phyloP scores from a whole-genome alignment of 2,329 filamentous ascomycete genomes.

The Rhinocladiella mackenziei region DNA sequence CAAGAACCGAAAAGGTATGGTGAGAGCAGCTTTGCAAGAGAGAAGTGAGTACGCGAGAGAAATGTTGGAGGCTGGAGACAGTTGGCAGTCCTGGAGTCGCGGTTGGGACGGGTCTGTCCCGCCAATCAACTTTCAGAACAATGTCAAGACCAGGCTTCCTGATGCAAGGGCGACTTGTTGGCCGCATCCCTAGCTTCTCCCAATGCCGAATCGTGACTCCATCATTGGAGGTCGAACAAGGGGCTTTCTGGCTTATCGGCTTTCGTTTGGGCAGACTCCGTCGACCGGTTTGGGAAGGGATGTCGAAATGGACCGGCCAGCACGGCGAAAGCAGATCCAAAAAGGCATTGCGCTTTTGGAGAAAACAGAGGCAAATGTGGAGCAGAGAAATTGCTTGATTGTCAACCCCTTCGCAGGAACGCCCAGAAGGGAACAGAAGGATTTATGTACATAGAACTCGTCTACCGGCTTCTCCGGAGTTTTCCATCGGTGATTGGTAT shows the following conservation, averaged over 20 bases:
- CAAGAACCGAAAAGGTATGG: background rate
- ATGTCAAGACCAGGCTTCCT: constrained; percentile 20
- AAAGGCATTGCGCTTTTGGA: too few species aligned
- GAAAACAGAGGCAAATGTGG: background rate
- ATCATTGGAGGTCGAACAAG: constrained; percentile 11
- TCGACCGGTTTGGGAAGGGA: too few species aligned
- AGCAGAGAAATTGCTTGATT: constrained; percentile 26
- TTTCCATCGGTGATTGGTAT: constrained; percentile 19
- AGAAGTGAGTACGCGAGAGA: constrained; percentile 20
- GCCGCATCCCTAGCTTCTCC: constrained; percentile 19
- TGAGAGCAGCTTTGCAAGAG: constrained; percentile 16
- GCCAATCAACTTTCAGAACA: constrained; percentile 22
- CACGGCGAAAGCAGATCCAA: too few species aligned
- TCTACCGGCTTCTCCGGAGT: constrained; percentile 27
- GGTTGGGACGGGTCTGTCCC: constrained; percentile 8
- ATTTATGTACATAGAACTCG: constrained; percentile 27
- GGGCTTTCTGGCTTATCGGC: constrained; percentile 7
- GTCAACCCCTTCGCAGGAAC: constrained; percentile 19
- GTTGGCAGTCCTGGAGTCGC: constrained; percentile 17
- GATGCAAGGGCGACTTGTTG: constrained; percentile 24
- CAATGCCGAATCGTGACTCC: constrained; percentile 3
- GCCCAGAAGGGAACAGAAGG: constrained; percentile 10
- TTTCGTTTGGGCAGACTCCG: background rate
- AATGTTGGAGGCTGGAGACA: constrained; percentile 28
- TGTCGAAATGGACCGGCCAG: too few species aligned